phyloP scores from a whole-genome alignment of 306 rosid species.

The Trifolium fragiferum region DNA sequence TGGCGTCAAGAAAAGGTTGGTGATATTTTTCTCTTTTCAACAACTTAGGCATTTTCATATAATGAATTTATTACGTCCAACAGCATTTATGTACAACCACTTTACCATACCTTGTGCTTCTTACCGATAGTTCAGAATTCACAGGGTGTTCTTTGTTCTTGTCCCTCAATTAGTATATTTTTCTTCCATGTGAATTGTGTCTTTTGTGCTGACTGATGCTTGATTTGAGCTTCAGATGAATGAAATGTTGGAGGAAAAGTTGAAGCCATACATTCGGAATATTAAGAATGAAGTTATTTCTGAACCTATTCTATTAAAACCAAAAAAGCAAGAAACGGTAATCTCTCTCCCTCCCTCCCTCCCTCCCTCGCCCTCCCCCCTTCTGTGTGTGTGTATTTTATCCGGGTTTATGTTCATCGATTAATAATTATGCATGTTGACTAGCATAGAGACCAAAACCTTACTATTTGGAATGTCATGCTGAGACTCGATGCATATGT shows the following conservation, averaged over 20 bases:
- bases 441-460: conserved; percentile 1
- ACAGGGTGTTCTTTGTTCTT: neutral
- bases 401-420: conserved; percentile 3
- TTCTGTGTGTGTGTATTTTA: neutral
- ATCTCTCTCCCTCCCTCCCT: neutral
- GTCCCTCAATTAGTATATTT: neutral
- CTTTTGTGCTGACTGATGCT: conserved; percentile 31
- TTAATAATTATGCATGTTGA: conserved; percentile 26
- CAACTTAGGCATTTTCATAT: conserved; percentile 30
- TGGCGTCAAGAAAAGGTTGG: conserved; percentile 96
- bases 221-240: conserved; percentile 65
- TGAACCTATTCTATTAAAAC: conserved; percentile 68
- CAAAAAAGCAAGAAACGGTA: conserved; percentile 69
- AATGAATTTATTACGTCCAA: conserved; percentile 14
- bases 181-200: neutral
- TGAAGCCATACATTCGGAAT: conserved; percentile 70
- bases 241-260: conserved; percentile 82
- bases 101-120: conserved; percentile 23
- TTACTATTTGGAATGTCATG: conserved; percentile 17
- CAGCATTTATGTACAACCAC: conserved; percentile 1
- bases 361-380: neutral
- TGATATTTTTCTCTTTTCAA: conserved; percentile 27
- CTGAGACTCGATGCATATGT: neutral
- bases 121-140: conserved; percentile 6
- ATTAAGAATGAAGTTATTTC: conserved; percentile 60